phyloP scores from a whole-genome alignment of 2,329 filamentous ascomycete genomes.

The Talaromyces atroroseus region DNA sequence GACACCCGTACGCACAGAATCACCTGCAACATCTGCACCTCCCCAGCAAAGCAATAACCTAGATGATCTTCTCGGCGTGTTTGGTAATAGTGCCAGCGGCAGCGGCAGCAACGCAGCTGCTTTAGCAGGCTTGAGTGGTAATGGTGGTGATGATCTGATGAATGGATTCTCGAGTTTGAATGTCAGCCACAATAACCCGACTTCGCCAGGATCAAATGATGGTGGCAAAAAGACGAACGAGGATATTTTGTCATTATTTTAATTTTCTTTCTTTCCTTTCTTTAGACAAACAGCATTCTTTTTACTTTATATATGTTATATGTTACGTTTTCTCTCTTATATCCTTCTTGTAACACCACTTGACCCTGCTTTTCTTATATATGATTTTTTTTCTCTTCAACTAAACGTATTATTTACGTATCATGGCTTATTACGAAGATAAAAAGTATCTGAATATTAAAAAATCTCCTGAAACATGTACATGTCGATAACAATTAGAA shows the following conservation, averaged over 20 bases:
- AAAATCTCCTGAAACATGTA: background rate
- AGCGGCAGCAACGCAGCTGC: conserved; percentile 16
- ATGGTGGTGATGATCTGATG: conserved; percentile 54
- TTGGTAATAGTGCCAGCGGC: conserved; percentile 43
- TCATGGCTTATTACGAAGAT: background rate
- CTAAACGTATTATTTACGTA: no score
- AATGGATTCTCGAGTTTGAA: conserved; percentile 81
- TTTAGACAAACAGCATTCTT: background rate
- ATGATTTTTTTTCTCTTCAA: background rate
- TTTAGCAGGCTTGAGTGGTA: conserved; percentile 25
- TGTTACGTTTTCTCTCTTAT: background rate
- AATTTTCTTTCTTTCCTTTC: background rate
- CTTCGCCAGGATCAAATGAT: conserved; percentile 9
- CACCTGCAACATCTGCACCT: conserved; percentile 30
- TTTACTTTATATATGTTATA: background rate
- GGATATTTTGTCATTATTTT: conserved; percentile 30
- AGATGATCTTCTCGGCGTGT: conserved; percentile 74
- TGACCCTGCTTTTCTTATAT: background rate
- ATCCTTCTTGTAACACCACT: background rate
- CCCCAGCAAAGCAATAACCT: conserved; percentile 53
- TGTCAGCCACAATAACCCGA: conserved; percentile 41
- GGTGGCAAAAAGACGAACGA: conserved; percentile 48
- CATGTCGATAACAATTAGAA: background rate
- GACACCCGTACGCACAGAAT: conserved; percentile 47
- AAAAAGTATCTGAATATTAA: background rate